These are phyloP conservation scores for Seiridium unicorne DNA, from an alignment of 2,329 filamentous ascomycete genomes.

Conservation along the genomic window DNA sequence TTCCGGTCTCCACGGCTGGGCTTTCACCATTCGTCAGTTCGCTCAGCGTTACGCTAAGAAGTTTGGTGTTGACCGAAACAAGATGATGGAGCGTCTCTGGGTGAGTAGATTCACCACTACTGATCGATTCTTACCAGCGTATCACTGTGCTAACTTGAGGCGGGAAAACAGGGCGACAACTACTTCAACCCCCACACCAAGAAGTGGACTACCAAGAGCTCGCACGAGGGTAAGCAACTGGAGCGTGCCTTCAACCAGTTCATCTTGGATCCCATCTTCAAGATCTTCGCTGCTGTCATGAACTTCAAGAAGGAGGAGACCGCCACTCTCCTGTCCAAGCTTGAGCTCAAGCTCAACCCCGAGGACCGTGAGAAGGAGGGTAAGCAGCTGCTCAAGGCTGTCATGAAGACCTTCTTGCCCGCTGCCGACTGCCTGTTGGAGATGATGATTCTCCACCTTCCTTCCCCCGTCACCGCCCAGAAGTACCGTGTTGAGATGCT, in stretches of 20 bases:
- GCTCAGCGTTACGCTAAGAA: slow-evolving; percentile 97
- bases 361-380: slow-evolving; percentile 94
- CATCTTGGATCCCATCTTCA: slow-evolving; percentile 99
- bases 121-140: neutral
- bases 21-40: slow-evolving; percentile 98
- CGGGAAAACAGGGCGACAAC: slow-evolving; percentile 69
- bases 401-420: slow-evolving; percentile 99
- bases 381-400: slow-evolving; percentile 95
- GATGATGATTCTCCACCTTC: slow-evolving; percentile 99
- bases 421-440: slow-evolving; percentile 97
- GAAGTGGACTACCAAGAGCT: slow-evolving; percentile 95
- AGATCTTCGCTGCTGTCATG: slow-evolving; percentile 94
- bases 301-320: slow-evolving; percentile 98
- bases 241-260: slow-evolving; percentile 99
- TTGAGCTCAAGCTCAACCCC: slow-evolving; percentile 82
- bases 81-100: slow-evolving; percentile 99
- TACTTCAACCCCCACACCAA: slow-evolving; percentile 99
- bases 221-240: slow-evolving; percentile 80
- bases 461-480: slow-evolving; percentile 93
- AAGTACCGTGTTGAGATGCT: slow-evolving; percentile 97
- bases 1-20: slow-evolving; percentile 99
- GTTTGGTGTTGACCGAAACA: slow-evolving; percentile 98
- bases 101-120: neutral
- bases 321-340: slow-evolving; percentile 80
- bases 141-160: neutral